A percentile compares a stretch with the other conserved stretches of the same genome.
These are phyloP conservation scores for Kodamaea fungicola DNA, from an alignment of 1,139 yeast species.

Conservation along the genomic window DNA sequence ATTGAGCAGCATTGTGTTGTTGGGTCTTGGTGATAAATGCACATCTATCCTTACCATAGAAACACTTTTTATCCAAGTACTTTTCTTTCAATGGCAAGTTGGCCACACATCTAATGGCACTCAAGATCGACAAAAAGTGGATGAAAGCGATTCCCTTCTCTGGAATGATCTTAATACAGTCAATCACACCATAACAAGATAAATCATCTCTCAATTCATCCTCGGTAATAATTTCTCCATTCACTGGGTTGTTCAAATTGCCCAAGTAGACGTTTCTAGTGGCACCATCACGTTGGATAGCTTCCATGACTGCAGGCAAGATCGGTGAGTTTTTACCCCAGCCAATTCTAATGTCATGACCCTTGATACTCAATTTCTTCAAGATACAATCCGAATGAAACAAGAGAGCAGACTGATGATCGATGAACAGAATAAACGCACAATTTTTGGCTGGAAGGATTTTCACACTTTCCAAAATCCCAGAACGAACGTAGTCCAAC, in stretches of 20 bases:
- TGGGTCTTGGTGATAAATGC: constrained; percentile 87
- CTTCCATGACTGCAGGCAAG: constrained; percentile 64
- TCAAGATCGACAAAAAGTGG: constrained; percentile 55
- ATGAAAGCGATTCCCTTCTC: constrained; percentile 62
- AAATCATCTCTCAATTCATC: constrained; percentile 52
- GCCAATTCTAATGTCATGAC: constrained; percentile 59
- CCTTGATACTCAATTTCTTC: constrained; percentile 53
- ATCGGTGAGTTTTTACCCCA: constrained; percentile 70
- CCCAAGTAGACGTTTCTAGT: constrained; percentile 89
- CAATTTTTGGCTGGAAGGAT: constrained; percentile 55
- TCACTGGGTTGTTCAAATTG: constrained; percentile 51
- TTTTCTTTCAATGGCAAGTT: constrained; percentile 53
- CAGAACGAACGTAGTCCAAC: constrained; percentile 86
- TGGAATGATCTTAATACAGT: constrained; percentile 53
- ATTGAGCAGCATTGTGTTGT: constrained; percentile 96
- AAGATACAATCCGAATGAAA: constrained; percentile 62
- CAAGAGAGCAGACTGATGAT: constrained; percentile 57
- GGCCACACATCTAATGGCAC: constrained; percentile 59
- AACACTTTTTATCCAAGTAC: constrained; percentile 54
- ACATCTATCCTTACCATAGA: constrained; percentile 63
- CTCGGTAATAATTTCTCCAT: constrained; percentile 52
- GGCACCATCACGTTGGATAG: constrained; percentile 83
- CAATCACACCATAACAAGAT: constrained; percentile 51
- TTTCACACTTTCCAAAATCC: constrained; percentile 76
- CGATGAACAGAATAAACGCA: constrained; percentile 60